Percentiles rank a stretch among this genome's conserved stretches.
phyloP scores from a whole-genome alignment of 2,329 filamentous ascomycete genomes.

The Pezicula carpinea region DNA sequence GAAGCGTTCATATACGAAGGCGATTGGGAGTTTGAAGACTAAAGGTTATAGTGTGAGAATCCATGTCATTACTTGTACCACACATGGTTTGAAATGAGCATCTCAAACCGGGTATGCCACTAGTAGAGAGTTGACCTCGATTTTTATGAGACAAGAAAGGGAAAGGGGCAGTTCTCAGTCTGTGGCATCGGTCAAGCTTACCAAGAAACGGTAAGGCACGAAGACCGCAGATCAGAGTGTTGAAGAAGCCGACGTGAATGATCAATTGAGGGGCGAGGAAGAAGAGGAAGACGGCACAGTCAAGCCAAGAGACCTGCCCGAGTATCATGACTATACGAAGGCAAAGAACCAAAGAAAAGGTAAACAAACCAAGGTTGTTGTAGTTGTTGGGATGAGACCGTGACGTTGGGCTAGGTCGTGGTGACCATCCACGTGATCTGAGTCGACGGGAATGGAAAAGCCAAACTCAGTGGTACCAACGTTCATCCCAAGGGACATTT shows the following conservation, averaged over 20 bases:
- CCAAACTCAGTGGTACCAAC: too few species aligned
- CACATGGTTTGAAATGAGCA: too few species aligned
- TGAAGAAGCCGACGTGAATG: conserved; percentile 58
- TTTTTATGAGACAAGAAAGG: not conserved
- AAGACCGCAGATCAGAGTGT: conserved; percentile 52
- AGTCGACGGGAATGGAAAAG: too few species aligned
- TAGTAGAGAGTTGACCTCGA: not conserved
- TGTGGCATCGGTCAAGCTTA: conserved; percentile 32
- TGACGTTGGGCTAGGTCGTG: too few species aligned
- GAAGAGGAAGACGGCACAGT: conserved; percentile 68
- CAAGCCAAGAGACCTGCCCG: conserved; percentile 67
- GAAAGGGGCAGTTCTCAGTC: not conserved
- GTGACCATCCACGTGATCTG: too few species aligned
- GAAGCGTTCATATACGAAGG: conserved; percentile 55
- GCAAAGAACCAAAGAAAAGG: not conserved
- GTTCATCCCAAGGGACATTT: too few species aligned
- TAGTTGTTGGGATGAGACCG: too few species aligned
- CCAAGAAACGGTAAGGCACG: conserved; percentile 66
- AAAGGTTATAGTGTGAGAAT: conserved; percentile 6
- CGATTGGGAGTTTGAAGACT: conserved; percentile 55
- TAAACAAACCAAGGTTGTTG: too few species aligned
- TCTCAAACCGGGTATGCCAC: too few species aligned
- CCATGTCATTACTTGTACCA: too few species aligned
- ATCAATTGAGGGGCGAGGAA: conserved; percentile 70
- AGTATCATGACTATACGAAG: conserved; percentile 56